Evolutionary conservation across 1,284 basidiomycete genomes (phyloP).

Genomic region (Austroboletus novae-zelandiae): DNA sequence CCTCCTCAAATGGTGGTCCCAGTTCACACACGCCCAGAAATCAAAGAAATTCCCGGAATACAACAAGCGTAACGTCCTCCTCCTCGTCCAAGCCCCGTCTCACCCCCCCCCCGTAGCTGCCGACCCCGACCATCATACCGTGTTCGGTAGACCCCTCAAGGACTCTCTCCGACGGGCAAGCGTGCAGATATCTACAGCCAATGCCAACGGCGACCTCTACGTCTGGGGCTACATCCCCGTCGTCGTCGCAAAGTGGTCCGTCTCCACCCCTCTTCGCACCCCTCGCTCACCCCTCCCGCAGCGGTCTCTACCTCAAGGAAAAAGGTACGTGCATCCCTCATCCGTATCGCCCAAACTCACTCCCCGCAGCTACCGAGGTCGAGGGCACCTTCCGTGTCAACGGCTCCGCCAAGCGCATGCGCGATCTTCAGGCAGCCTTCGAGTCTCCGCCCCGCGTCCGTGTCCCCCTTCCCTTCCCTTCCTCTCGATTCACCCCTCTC

Average conservation of each 20-base stretch:
- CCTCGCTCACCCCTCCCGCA: constrained; percentile 29
- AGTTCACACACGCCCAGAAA: constrained; percentile 64
- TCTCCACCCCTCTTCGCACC: constrained; percentile 19
- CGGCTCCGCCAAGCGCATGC: constrained; percentile 93
- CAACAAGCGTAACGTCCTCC: constrained; percentile 35
- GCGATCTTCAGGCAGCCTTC: constrained; percentile 89
- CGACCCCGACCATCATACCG: constrained; percentile 44
- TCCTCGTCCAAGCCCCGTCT: neutral
- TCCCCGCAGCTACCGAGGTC: constrained; percentile 79
- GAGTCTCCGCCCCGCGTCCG: constrained; percentile 84
- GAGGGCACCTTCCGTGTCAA: constrained; percentile 94
- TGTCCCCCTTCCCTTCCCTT: constrained; percentile 13
- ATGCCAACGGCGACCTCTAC: constrained; percentile 77
- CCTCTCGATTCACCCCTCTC: constrained; percentile 4
- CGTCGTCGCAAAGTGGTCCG: constrained; percentile 94
- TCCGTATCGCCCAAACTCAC: neutral
- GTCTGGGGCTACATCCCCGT: constrained; percentile 96
- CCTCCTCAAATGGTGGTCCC: constrained; percentile 82
- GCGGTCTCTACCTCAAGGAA: constrained; percentile 89
- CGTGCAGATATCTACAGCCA: constrained; percentile 94
- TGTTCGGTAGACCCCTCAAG: constrained; percentile 85
- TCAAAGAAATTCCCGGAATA: constrained; percentile 50
- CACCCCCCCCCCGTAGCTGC: constrained; percentile 21
- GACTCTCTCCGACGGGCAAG: constrained; percentile 85
- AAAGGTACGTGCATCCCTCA: constrained; percentile 53